Percentiles rank a stretch among this genome's conserved stretches.
phyloP scores from a whole-genome alignment of 345 rosid species.

The Murraya paniculata region DNA sequence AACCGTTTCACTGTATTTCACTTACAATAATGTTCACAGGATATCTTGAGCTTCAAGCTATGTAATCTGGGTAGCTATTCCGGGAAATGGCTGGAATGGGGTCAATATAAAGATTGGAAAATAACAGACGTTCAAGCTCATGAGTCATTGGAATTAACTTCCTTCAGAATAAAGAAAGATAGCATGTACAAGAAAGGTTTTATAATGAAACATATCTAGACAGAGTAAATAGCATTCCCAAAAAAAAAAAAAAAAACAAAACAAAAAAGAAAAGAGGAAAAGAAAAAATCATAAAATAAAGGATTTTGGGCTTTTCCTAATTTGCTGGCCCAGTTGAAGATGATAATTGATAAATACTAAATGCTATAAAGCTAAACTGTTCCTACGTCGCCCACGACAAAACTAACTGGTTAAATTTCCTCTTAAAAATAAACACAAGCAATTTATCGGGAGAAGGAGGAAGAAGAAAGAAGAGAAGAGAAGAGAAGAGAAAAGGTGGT shows the following conservation, averaged over 20 bases:
- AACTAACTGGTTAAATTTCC: no score
- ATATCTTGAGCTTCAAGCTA: neutral
- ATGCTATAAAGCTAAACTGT: no score
- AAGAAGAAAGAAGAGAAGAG: neutral
- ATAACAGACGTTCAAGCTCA: neutral
- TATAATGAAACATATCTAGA: no score
- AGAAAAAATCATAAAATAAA: no score
- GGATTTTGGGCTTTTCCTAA: no score
- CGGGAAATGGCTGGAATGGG: neutral
- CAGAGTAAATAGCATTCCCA: accelerated
- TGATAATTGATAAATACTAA: no score
- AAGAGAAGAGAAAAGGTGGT: neutral
- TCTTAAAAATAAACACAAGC: neutral
- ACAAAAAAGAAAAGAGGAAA: no score
- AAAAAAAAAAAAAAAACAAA: no score
- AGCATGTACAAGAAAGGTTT: no score
- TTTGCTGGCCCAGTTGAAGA: no score
- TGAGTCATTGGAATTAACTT: neutral
- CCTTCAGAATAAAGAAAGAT: no score
- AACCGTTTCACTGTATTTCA: neutral
- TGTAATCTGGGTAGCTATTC: neutral
- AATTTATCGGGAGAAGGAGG: neutral
- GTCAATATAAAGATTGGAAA: neutral
- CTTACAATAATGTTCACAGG: neutral
- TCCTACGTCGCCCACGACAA: no score